These are phyloP conservation scores for Kingdonia uniflora DNA, from an alignment of 164 flowering plant genomes.

Conservation along the genomic window DNA sequence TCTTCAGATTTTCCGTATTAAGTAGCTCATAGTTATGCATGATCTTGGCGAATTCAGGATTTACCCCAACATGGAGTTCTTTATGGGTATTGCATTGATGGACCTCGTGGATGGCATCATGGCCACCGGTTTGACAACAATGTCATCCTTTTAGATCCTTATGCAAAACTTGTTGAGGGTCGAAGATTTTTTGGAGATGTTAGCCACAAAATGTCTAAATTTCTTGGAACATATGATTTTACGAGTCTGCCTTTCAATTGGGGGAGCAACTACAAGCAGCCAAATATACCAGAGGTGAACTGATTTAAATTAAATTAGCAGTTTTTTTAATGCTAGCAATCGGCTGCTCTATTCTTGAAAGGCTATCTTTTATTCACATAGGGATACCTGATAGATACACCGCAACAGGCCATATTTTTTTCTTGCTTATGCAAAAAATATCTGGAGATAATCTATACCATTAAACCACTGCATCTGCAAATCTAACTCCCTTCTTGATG, in stretches of 20 bases:
- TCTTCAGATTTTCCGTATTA: not conserved
- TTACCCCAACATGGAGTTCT: slow-evolving; percentile 62
- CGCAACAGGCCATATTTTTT: too few relatives aligned
- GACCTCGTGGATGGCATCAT: slow-evolving; percentile 69
- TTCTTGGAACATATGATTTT: slow-evolving; percentile 83
- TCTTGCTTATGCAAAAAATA: too few relatives aligned
- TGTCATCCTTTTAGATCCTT: slow-evolving; percentile 75
- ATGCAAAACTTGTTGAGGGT: slow-evolving; percentile 85
- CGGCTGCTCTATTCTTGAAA: too few relatives aligned
- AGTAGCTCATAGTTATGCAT: too few relatives aligned
- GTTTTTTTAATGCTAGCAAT: not conserved
- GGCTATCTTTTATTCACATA: not conserved
- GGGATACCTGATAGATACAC: too few relatives aligned
- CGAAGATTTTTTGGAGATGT: slow-evolving; percentile 71
- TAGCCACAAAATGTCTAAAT: slow-evolving; percentile 38
- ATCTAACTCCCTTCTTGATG: too few relatives aligned
- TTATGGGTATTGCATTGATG: slow-evolving; percentile 86
- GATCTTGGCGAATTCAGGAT: slow-evolving; percentile 27
- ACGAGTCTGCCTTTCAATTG: slow-evolving; percentile 70
- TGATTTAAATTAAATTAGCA: not conserved
- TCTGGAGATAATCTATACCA: too few relatives aligned
- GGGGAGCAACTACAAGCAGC: slow-evolving; percentile 71
- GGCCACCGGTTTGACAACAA: slow-evolving; percentile 89
- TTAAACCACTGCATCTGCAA: too few relatives aligned
- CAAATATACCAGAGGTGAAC: slow-evolving; percentile 87